Evolutionary conservation across 2,329 filamentous ascomycete genomes (phyloP).

Genomic region (Trichoderma sp.): DNA sequence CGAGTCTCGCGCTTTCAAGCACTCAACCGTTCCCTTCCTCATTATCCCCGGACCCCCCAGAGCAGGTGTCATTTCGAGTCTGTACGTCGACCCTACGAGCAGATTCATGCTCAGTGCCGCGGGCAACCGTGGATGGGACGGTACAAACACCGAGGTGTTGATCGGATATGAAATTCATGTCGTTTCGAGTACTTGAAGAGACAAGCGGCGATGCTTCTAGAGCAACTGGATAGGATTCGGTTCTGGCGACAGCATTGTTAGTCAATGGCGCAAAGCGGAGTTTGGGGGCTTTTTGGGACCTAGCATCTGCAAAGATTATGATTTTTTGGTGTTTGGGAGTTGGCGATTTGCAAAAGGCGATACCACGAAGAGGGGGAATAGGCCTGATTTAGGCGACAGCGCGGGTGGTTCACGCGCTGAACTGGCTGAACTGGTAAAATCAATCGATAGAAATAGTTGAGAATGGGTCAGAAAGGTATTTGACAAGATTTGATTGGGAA

Average conservation of each 20-base stretch:
- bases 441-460: neutral
- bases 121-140: conserved; percentile 94
- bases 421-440: neutral
- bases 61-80: conserved; percentile 81
- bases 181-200: neutral
- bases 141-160: conserved; percentile 82
- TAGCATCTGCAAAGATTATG: neutral
- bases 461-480: neutral
- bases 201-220: neutral
- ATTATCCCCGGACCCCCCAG: conserved; percentile 85
- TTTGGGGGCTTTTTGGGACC: neutral
- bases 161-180: conserved; percentile 86
- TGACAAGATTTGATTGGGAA: neutral
- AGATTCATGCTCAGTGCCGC: conserved; percentile 90
- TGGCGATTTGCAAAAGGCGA: neutral
- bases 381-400: neutral
- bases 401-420: neutral
- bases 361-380: neutral
- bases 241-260: neutral
- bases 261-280: neutral
- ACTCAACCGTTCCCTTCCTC: conserved; percentile 87
- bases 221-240: neutral
- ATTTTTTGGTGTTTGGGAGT: neutral
- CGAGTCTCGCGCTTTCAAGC: conserved; percentile 63
- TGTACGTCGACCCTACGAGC: conserved; percentile 86